Conservation (phyloP, 805 yeast genomes). For the Teunomyces kruisii region DNA sequence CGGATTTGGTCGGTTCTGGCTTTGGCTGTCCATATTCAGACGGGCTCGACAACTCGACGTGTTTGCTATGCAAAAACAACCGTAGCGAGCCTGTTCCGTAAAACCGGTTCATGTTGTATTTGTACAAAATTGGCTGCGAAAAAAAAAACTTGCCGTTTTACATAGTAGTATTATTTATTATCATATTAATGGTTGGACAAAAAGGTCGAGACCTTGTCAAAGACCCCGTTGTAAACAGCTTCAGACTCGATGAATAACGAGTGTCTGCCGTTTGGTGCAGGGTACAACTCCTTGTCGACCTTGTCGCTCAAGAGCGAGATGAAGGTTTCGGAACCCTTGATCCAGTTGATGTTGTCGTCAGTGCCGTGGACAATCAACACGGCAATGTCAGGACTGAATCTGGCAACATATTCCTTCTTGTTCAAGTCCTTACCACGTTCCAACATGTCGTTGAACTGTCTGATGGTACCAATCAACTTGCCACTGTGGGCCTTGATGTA, state of each 20-base stretch:
- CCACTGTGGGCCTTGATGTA: slow-evolving; percentile 41
- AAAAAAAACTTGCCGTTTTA: too few relatives aligned
- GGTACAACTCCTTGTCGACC: slow-evolving; percentile 29
- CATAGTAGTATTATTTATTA: not conserved
- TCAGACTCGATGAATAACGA: slow-evolving; percentile 48
- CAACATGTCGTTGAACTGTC: slow-evolving; percentile 61
- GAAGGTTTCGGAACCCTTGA: slow-evolving; percentile 46
- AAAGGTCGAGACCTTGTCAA: slow-evolving; percentile 42
- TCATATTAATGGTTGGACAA: slow-evolving; percentile 10
- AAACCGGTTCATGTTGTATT: not conserved
- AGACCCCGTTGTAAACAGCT: slow-evolving; percentile 33
- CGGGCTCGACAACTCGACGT: too few relatives aligned
- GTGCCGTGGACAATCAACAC: slow-evolving; percentile 62
- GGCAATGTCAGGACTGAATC: slow-evolving; percentile 42
- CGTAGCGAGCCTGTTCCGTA: too few relatives aligned
- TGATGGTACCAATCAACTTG: slow-evolving; percentile 51
- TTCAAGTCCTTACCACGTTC: slow-evolving; percentile 57
- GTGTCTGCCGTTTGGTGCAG: slow-evolving; percentile 40
- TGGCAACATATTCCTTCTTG: slow-evolving; percentile 32
- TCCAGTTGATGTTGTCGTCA: slow-evolving; percentile 60
- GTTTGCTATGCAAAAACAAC: too few relatives aligned
- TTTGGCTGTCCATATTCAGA: too few relatives aligned
- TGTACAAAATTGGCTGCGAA: not conserved
- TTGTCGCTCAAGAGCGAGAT: slow-evolving; percentile 29
- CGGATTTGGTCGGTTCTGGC: not conserved